Evolutionary conservation across 2,329 filamentous ascomycete genomes (phyloP).

Genomic region (Sporothrix protearum): DNA sequence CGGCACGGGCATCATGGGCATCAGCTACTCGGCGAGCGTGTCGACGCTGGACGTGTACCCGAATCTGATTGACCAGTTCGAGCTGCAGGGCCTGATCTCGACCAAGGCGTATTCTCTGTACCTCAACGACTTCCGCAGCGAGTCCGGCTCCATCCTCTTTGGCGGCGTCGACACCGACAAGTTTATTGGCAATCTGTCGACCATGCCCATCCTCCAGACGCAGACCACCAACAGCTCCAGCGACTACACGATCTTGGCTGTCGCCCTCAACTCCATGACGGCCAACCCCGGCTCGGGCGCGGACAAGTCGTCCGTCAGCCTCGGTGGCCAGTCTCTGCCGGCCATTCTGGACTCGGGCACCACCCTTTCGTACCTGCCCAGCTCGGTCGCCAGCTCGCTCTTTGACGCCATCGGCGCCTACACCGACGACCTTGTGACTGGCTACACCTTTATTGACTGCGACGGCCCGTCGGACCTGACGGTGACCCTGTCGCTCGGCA

Average conservation of each 20-base stretch:
- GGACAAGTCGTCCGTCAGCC: background rate
- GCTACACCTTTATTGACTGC: slow-evolving; percentile 43
- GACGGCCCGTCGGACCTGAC: slow-evolving; percentile 32
- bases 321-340: slow-evolving; percentile 30
- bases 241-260: slow-evolving; percentile 41
- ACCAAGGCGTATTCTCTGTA: slow-evolving; percentile 67
- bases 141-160: slow-evolving; percentile 62
- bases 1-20: slow-evolving; percentile 55
- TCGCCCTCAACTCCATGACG: slow-evolving; percentile 39
- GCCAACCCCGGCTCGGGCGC: slow-evolving; percentile 31
- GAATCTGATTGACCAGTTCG: slow-evolving; percentile 63
- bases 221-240: slow-evolving; percentile 40
- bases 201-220: slow-evolving; percentile 51
- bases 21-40: slow-evolving; percentile 54
- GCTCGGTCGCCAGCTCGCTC: slow-evolving; percentile 43
- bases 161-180: slow-evolving; percentile 67
- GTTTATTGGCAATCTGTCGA: slow-evolving; percentile 55
- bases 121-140: slow-evolving; percentile 52
- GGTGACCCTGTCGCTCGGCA: slow-evolving; percentile 36
- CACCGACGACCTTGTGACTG: slow-evolving; percentile 38
- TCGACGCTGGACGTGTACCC: slow-evolving; percentile 44
- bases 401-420: slow-evolving; percentile 40
- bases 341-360: slow-evolving; percentile 67
- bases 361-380: slow-evolving; percentile 61
- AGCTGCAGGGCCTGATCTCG: slow-evolving; percentile 58